Evolutionary conservation across 73 alveolate genomes (phyloP).

Genomic region (Paramecium caudatum): DNA sequence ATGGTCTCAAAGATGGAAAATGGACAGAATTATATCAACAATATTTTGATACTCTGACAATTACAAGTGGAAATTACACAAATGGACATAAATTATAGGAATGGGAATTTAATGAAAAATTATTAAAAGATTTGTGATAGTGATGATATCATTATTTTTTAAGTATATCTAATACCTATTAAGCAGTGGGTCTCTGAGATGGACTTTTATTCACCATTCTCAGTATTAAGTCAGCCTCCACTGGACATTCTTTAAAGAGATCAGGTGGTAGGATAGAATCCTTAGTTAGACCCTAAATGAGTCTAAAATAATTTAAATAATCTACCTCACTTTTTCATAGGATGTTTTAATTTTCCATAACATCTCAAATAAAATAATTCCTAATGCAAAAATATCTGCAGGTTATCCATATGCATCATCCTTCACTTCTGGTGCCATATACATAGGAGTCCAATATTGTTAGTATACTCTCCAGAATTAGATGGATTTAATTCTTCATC

Average conservation of each 20-base stretch:
- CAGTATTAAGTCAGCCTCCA: neutral
- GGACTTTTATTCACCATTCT: neutral
- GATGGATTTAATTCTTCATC: neutral
- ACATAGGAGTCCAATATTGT: conserved; percentile 36
- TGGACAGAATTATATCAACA: conserved; percentile 16
- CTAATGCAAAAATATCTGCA: conserved; percentile 44
- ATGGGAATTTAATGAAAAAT: conserved; percentile 26
- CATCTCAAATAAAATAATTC: conserved; percentile 53
- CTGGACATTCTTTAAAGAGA: neutral
- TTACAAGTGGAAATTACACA: neutral
- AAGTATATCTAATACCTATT: conserved; percentile 27
- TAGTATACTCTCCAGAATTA: neutral
- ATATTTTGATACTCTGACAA: neutral
- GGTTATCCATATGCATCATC: neutral
- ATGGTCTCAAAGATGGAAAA: conserved; percentile 29
- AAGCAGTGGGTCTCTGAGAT: neutral
- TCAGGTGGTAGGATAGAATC: neutral
- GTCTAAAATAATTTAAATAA: neutral
- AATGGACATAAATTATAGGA: conserved; percentile 12
- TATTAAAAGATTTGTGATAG: conserved; percentile 41
- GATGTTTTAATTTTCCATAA: conserved; percentile 16
- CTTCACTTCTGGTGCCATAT: conserved; percentile 66
- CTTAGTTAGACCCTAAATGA: neutral
- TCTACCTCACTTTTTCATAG: conserved; percentile 11
- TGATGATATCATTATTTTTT: neutral